Percentiles rank a stretch among this genome's conserved stretches.
These are phyloP conservation scores for Nothopassalora personata DNA, from an alignment of 2,329 filamentous ascomycete species.

Conservation along the genomic window DNA sequence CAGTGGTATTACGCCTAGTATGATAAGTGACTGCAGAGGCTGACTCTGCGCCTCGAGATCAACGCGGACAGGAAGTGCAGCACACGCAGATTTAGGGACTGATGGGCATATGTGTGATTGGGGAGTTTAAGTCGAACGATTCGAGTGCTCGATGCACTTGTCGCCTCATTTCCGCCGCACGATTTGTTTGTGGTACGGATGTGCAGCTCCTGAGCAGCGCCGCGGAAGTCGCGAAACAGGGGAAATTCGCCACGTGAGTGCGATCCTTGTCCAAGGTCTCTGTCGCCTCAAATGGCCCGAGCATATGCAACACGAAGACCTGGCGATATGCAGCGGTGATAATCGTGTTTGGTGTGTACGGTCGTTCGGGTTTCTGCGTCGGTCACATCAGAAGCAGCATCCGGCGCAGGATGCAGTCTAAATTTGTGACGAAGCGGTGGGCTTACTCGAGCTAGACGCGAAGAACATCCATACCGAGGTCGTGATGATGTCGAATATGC, in stretches of 20 bases:
- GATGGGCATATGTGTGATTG: not conserved
- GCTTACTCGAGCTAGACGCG: not conserved
- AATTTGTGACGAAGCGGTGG: not conserved
- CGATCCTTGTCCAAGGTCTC: not conserved
- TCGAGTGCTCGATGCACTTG: not conserved
- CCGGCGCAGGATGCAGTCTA: not conserved
- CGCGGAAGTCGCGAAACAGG: conserved; percentile 5
- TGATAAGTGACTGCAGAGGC: not conserved
- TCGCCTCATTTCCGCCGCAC: not conserved
- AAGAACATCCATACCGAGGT: not conserved
- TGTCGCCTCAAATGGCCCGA: not conserved
- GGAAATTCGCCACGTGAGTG: conserved; percentile 10
- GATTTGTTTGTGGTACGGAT: conserved; percentile 1
- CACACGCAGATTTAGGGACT: not conserved
- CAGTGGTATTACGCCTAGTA: no score
- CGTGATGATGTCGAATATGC: not conserved
- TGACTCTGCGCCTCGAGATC: not conserved
- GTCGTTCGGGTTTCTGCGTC: not conserved
- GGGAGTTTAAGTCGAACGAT: not conserved
- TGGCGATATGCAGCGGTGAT: not conserved
- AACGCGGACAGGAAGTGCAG: not conserved
- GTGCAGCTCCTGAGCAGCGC: conserved; percentile 3
- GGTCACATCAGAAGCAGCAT: not conserved
- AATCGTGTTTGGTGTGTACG: not conserved
- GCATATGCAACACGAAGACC: not conserved